These are phyloP conservation scores for Acer campestre DNA, from an alignment of 345 rosid species.

Conservation along the genomic window DNA sequence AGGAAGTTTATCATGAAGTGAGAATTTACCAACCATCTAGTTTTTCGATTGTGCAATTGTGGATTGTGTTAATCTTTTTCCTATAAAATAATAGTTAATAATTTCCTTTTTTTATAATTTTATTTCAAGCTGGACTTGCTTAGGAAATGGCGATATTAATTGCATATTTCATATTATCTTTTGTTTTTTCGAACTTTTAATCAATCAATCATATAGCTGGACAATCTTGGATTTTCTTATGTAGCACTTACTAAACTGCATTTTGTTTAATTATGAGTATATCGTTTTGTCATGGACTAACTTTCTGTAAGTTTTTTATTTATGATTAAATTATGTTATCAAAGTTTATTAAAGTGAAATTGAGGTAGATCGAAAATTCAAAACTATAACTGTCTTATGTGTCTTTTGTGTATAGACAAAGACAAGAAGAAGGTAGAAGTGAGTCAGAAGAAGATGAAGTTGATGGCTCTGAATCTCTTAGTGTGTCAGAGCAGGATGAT, in stretches of 20 bases:
- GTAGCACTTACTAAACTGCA: background rate
- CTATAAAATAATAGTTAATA: background rate
- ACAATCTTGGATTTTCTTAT: background rate
- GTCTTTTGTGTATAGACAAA: constrained; percentile 37
- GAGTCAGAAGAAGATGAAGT: constrained; percentile 55
- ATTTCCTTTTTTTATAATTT: background rate
- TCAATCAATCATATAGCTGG: background rate
- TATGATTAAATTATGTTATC: background rate
- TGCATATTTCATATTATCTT: background rate
- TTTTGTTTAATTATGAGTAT: background rate
- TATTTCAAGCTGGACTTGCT: background rate
- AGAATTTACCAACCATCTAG: background rate
- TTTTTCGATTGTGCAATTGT: background rate
- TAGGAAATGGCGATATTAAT: background rate
- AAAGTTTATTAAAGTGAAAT: background rate
- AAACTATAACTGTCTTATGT: background rate
- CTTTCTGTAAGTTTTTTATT: background rate
- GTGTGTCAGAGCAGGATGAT: constrained; percentile 39
- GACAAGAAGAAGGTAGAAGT: constrained; percentile 60
- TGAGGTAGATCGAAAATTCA: background rate
- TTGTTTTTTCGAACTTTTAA: background rate
- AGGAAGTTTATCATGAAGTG: background rate
- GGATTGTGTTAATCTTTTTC: background rate
- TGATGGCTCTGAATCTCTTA: constrained; percentile 39
- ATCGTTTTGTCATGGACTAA: background rate